Evolutionary conservation across 106 monocot genomes (phyloP), one percentile per base, ranked within the genome.

Genomic region (Platanthera zijinensis): DNA sequence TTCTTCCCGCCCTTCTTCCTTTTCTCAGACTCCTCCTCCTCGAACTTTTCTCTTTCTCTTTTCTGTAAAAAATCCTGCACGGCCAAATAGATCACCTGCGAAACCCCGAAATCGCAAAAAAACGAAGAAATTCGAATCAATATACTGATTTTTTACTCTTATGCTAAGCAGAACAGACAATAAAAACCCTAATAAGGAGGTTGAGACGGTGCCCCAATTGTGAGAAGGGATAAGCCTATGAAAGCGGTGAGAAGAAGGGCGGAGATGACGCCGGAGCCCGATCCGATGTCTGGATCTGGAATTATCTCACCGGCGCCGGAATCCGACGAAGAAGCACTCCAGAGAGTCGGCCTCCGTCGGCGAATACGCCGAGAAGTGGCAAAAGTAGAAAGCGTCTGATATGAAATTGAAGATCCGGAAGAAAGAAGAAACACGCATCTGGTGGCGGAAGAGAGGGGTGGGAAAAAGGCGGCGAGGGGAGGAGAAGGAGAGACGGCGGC

Each of bases 41-140:
- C 95, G 57, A 95, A 95, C 80, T 92, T 92, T 9, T 95, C 95
- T 75, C 76, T 88, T 75, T 92, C 90, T 52, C 92, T 89, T 70
- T 95, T 95, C 83, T 85, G 86, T 80, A 95, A 75, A 79, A 88
- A 95, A 72, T 95, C 92, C 11, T 86, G 85, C 46, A 95, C 88
- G 17, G 80, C 88, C 78, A 93, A 83, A 81, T 89, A 96, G 67
- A 96, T 77, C 45, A 92, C 85, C 92, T 95, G 80, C 52, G 47
- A 78, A 82, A 50, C 50, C 56, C 70, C 72, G 51, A n/a, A 80
- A 39, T 7, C 52, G 52, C 39, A 10, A 63, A 59, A 48, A 39
- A 4, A 71, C n/a, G n/a, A 9, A 5, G 7, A 48, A 17, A 30
- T 6, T 9, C 19, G 30, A 66, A 66, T 32, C 32, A 32, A 32